Evolutionary conservation across 345 rosid genomes (phyloP), one percentile per base, ranked within the genome.

Genomic region (Sonneratia alba): DNA sequence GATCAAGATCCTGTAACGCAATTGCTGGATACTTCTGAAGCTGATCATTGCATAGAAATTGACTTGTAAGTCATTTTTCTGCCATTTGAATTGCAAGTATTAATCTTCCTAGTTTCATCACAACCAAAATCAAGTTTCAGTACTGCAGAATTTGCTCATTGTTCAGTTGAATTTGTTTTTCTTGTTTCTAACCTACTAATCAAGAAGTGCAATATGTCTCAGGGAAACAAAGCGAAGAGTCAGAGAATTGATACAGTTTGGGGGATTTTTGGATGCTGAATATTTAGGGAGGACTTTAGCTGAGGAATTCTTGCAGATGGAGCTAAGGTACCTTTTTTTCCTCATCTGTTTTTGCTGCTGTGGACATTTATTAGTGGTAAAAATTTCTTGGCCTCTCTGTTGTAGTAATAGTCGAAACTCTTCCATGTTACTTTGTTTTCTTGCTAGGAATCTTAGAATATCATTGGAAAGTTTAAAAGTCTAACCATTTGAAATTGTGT

Each of bases 1-100:
- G 91, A 93, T 81, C 97, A 91, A 87, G 97, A 89, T 85, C 96
- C 98, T 22, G 91, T 90, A 45, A 87, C 79, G 87, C 86, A 83
- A 71, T 81, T 91, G 71, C 74, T 89, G 77, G 91, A 87, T 69
- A 81, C 77, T 68, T 81, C 93, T 75, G 91, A 85, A 79, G 82
- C 73, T 74, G 89, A 81, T 77, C 78, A 75, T 70, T 77, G 64
- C 69, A 82, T 93, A 63, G 90, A 89, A 70, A 80, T 84, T 81
- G 97, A 89, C 81, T 38, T 73, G 98, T 93, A 82, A 86, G 98
- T 84, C 53, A 62, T 72, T 65, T 76, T 69, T 63, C 66, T 71
- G 78, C 53, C 59, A 42, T 62, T 22, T 38, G 59, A 40, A 72
- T 55, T 36, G 56, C 18, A 70, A 36, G 63, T 48, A 42, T 36